These are phyloP conservation scores for Kappamyces sp. DNA, from an alignment of 192 early-diverging fungal species.

Conservation along the genomic window DNA sequence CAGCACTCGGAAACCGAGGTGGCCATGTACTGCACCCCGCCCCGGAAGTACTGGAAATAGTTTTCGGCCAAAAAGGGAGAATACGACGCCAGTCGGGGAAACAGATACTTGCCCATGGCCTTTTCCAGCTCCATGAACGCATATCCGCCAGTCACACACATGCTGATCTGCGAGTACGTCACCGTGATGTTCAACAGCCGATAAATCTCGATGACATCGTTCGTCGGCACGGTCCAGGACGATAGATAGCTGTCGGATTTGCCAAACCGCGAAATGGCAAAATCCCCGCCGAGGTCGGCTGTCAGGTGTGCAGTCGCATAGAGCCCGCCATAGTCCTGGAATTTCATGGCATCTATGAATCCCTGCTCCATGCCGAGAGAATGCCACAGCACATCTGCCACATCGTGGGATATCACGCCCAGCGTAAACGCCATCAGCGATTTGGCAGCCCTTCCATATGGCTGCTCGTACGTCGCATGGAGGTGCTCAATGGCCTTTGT, in stretches of 20 bases:
- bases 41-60: slow-evolving; percentile 62
- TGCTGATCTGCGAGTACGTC: slow-evolving; percentile 22
- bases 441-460: slow-evolving; percentile 45
- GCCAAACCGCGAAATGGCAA: slow-evolving; percentile 45
- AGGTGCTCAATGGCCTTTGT: slow-evolving; percentile 50
- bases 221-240: slow-evolving; percentile 58
- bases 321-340: slow-evolving; percentile 43
- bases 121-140: slow-evolving; percentile 52
- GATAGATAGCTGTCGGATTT: background rate
- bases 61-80: slow-evolving; percentile 74
- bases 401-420: slow-evolving; percentile 60
- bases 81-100: slow-evolving; percentile 48
- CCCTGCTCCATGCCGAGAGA: slow-evolving; percentile 47
- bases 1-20: slow-evolving; percentile 54
- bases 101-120: slow-evolving; percentile 48
- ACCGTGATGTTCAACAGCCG: slow-evolving; percentile 35
- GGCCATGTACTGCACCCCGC: slow-evolving; percentile 66
- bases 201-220: slow-evolving; percentile 63
- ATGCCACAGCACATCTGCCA: slow-evolving; percentile 68
- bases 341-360: slow-evolving; percentile 51
- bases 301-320: slow-evolving; percentile 44
- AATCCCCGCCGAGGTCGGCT: slow-evolving; percentile 65
- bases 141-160: slow-evolving; percentile 59
- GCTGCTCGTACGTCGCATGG: slow-evolving; percentile 46
- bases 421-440: slow-evolving; percentile 59